Percentiles rank a stretch among this genome's conserved stretches.
phyloP scores from a whole-genome alignment of 208 protist species.

The Acanthamoeba healyi region DNA sequence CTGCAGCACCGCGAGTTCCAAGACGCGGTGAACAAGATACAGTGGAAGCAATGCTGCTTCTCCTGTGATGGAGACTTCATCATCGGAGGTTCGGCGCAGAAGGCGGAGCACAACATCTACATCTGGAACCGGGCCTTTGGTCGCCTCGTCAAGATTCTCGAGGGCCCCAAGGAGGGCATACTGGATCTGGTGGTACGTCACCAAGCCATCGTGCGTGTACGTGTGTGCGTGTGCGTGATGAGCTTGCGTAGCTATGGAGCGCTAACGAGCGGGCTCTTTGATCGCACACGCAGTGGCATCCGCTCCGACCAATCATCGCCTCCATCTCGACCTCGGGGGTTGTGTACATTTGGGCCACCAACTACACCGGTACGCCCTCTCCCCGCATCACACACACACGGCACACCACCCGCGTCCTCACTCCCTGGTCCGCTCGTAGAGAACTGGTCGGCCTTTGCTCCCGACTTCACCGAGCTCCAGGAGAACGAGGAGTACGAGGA shows the following conservation, averaged over 20 bases:
- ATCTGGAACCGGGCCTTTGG: conserved; percentile 82
- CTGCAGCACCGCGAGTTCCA: conserved; percentile 72
- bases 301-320: conserved; percentile 57
- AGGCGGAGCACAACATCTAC: conserved; percentile 81
- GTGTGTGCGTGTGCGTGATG: background rate
- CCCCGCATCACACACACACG: background rate
- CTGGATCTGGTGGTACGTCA: conserved; percentile 47
- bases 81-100: conserved; percentile 75
- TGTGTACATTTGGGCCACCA: conserved; percentile 72
- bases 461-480: conserved; percentile 89
- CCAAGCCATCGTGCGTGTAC: background rate
- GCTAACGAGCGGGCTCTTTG: background rate
- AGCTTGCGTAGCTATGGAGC: too few relatives aligned
- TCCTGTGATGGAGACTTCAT: conserved; percentile 80
- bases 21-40: conserved; percentile 83
- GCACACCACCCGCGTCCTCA: background rate
- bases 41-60: conserved; percentile 84
- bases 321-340: conserved; percentile 6
- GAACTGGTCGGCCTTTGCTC: conserved; percentile 90
- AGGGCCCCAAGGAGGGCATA: conserved; percentile 86
- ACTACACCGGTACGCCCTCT: conserved; percentile 14
- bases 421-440: conserved; percentile 57
- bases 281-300: conserved; percentile 37
- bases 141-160: conserved; percentile 83
- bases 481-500: conserved; percentile 89